Evolutionary conservation across 768 basidiomycete species (phyloP).

Genomic region (Mycena capillaripes): DNA sequence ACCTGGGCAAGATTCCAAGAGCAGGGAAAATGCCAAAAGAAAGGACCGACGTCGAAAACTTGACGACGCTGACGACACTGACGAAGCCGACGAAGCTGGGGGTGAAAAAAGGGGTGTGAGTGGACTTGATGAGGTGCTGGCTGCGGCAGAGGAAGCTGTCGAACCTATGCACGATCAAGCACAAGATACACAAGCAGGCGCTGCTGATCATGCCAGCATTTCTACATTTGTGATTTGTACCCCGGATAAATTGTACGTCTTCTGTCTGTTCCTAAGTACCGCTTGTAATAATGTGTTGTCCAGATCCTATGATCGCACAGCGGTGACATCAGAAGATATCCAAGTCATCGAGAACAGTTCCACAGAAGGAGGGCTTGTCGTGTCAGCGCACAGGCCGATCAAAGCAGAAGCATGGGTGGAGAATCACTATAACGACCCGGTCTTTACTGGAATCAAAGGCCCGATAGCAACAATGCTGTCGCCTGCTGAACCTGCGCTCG

Average conservation of each 20-base stretch:
- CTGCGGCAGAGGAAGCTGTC: no score
- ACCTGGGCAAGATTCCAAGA: neutral
- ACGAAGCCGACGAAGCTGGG: no score
- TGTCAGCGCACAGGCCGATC: neutral
- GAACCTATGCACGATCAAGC: no score
- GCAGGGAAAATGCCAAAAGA: neutral
- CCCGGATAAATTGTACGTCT: neutral
- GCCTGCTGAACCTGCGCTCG: conserved; percentile 4
- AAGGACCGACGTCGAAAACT: neutral
- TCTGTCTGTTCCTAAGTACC: neutral
- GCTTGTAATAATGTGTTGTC: neutral
- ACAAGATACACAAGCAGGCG: no score
- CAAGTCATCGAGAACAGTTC: neutral
- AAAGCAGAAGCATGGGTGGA: conserved; percentile 18
- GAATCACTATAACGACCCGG: conserved; percentile 1
- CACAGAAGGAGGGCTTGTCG: neutral
- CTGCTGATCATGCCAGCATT: neutral
- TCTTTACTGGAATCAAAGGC: neutral
- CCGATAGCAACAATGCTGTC: conserved; percentile 18
- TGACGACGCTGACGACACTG: no score
- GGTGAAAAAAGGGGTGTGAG: no score
- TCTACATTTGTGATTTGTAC: conserved; percentile 9
- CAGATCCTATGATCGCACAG: neutral
- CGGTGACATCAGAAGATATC: neutral
- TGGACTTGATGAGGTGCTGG: no score